A percentile compares a stretch with the other conserved stretches of the same genome.
phyloP scores from a whole-genome alignment of 805 yeast genomes.

The Scheffersomyces stipitis region DNA sequence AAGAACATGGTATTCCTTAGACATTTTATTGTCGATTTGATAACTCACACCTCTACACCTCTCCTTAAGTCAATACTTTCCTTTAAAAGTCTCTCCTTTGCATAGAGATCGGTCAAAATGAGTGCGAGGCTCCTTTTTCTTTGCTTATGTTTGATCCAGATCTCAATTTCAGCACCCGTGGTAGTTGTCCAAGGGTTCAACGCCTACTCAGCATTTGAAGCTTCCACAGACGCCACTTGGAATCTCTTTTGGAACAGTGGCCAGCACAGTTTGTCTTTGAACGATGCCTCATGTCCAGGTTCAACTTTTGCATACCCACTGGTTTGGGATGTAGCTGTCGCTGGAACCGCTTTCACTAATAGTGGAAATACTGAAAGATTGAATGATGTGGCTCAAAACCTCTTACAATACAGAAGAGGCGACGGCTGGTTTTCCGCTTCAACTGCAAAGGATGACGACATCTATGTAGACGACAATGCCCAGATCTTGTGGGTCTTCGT shows the following conservation, averaged over 20 bases:
- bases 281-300: slow-evolving; percentile 6
- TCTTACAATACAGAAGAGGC: slow-evolving; percentile 6
- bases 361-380: slow-evolving; percentile 2
- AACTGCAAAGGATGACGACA: slow-evolving; percentile 9
- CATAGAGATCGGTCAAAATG: no score
- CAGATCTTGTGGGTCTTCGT: slow-evolving; percentile 14
- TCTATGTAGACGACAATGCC: slow-evolving; percentile 14
- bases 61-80: no score
- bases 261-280: slow-evolving; percentile 7
- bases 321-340: slow-evolving; percentile 13
- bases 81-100: no score
- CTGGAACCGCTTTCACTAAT: slow-evolving; percentile 11
- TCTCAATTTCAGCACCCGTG: no score
- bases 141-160: no score
- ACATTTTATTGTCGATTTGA: no score
- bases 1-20: no score
- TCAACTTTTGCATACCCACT: slow-evolving; percentile 6
- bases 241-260: slow-evolving; percentile 15
- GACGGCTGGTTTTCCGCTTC: slow-evolving; percentile 12
- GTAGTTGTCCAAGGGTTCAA: no score
- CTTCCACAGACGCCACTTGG: slow-evolving; percentile 14
- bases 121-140: no score
- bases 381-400: slow-evolving; percentile 4
- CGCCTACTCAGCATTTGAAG: slow-evolving; percentile 9
- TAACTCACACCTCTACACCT: no score